Base-by-base conservation (phyloP, 192 early-diverging fungal genomes). In the Paraglomus brasilianum region DNA sequence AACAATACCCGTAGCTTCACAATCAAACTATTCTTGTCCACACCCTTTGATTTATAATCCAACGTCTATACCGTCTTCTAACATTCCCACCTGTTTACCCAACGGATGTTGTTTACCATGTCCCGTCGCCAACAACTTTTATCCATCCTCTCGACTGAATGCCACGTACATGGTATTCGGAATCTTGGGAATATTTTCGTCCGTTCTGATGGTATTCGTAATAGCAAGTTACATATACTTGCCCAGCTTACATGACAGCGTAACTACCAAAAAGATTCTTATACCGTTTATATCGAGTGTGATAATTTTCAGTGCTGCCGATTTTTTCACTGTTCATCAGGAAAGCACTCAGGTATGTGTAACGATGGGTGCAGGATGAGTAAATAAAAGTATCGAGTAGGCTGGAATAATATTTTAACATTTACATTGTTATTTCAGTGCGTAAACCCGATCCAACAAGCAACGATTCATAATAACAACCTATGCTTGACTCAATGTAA, bases 241-340 rank as follows among this genome's bases (percentile, higher is more conserved):
- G 11, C 66, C 66, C 21, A 68, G 66, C 52, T 41, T 42, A 55
- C 39, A 19, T 43, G 10, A 39, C 22, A 68, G 55, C 44, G 50
- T 7, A 30, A 55, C 39, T 15, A 5, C 40, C 14, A 68, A 21
- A 22, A n/a, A 53, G 44, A 15, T 68, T 8, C 30, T 68, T 9
- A 55, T 68, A 24, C 66, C 66, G 22, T 53, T 68, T 36, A 39
- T 19, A 10, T 30, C 52, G 40, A 68, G 66, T 55, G 51, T 68
- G 6, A 21, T n/a, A 22, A 10, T 9, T 68, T 68, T 68, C 30
- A 44, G 43, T 36, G 36, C 13, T 53, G 1, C 38, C 19, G 50
- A 55, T 19, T 68, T 68, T 21, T 55, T 68, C 36, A 68, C 51
- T 4, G 1, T 68, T 11, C 15, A 55, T 0, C 66, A 68, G 45